Percentiles rank a stretch among this genome's conserved stretches.
phyloP scores from a whole-genome alignment of 2,329 filamentous ascomycete species.

The Capronia coronata region DNA sequence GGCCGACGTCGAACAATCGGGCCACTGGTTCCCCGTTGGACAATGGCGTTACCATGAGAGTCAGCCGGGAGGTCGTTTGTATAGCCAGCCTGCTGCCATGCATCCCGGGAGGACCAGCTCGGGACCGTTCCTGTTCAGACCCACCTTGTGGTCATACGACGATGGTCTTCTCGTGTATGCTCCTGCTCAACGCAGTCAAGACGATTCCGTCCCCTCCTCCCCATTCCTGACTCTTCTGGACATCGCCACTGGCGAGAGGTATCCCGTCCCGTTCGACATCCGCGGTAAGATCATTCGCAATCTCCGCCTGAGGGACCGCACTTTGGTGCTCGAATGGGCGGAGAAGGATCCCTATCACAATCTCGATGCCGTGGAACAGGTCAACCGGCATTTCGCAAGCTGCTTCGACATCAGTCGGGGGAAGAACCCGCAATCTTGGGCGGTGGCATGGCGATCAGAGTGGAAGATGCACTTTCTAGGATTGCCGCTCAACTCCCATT shows the following conservation, averaged over 20 bases:
- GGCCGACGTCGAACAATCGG: constrained; percentile 33
- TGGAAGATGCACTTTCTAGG: constrained; percentile 57
- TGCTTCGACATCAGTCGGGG: constrained; percentile 47
- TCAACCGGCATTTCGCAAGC: constrained; percentile 55
- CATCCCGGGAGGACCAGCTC: constrained; percentile 21
- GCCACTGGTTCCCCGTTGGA: constrained; percentile 37
- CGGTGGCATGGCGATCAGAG: constrained; percentile 49
- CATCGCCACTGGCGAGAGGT: constrained; percentile 41
- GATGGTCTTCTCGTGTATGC: constrained; percentile 53
- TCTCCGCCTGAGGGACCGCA: constrained; percentile 46
- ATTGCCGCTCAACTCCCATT: constrained; percentile 48
- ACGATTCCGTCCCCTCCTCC: constrained; percentile 25
- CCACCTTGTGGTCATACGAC: constrained; percentile 51
- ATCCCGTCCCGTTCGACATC: constrained; percentile 48
- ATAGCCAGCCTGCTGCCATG: constrained; percentile 25
- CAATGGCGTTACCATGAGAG: constrained; percentile 40
- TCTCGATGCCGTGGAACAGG: constrained; percentile 46
- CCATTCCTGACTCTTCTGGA: constrained; percentile 44
- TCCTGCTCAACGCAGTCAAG: constrained; percentile 29
- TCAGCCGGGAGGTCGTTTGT: constrained; percentile 26
- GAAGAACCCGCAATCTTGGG: constrained; percentile 5
- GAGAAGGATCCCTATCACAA: constrained; percentile 48
- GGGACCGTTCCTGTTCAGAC: constrained; percentile 34
- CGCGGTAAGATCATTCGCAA: constrained; percentile 48
- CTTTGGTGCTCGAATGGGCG: constrained; percentile 62